phyloP scores from a whole-genome alignment of 148 eudicot genomes.

The Rhododendron simsii region DNA sequence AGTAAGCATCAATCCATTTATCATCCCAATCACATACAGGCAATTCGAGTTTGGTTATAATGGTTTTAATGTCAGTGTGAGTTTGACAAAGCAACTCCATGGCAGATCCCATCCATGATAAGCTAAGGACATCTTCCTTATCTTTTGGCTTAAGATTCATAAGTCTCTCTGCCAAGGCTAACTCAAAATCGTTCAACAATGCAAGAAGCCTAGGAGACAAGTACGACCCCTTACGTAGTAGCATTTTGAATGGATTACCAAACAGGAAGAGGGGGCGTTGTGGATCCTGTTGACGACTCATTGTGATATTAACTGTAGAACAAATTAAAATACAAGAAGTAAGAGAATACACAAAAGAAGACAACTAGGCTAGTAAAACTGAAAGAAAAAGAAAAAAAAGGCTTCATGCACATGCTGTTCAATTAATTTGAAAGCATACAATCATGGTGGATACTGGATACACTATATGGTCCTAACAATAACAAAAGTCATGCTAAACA shows the following conservation, averaged over 20 bases:
- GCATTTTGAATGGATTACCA: conserved; percentile 73
- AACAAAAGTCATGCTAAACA: neutral
- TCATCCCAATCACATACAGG: conserved; percentile 85
- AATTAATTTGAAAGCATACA: neutral
- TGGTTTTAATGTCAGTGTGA: conserved; percentile 59
- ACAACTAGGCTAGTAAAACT: neutral
- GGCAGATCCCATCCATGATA: conserved; percentile 77
- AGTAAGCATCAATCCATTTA: conserved; percentile 83
- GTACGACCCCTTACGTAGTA: conserved; percentile 53
- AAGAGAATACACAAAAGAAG: neutral
- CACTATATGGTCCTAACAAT: neutral
- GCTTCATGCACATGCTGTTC: neutral
- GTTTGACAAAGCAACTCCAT: conserved; percentile 58
- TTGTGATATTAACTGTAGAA: conserved; percentile 36
- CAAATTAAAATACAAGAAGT: neutral
- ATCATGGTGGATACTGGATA: neutral
- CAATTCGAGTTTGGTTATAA: conserved; percentile 71
- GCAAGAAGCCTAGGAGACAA: conserved; percentile 48
- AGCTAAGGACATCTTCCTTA: conserved; percentile 48
- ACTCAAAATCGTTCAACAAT: conserved; percentile 62
- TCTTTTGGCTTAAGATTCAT: conserved; percentile 45
- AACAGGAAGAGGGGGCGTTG: conserved; percentile 55
- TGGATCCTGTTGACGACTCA: conserved; percentile 78
- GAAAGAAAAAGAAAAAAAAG: neutral
- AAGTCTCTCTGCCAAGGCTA: conserved; percentile 53